phyloP scores from a whole-genome alignment of 2,329 filamentous ascomycete genomes.

The Cryphonectria parasitica region DNA sequence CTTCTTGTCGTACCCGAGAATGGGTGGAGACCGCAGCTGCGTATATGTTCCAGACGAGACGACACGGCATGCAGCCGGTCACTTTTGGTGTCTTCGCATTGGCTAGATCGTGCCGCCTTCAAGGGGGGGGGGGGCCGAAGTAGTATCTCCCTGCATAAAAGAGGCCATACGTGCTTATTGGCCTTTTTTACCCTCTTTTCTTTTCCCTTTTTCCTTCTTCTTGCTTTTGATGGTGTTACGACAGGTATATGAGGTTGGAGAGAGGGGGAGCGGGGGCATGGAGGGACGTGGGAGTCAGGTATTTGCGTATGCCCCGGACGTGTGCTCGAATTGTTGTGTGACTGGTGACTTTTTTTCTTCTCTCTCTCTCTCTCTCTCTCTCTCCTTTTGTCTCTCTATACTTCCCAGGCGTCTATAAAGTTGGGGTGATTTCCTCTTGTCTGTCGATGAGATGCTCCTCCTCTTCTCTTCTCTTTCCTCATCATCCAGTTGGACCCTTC shows the following conservation, averaged over 20 bases:
- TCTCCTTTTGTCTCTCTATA: background rate
- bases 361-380: background rate
- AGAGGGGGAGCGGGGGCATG: too few species aligned
- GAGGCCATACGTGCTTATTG: slow-evolving; percentile 10
- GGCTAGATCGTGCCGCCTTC: background rate
- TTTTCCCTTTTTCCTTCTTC: background rate
- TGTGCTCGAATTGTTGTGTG: background rate
- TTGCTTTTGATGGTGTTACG: background rate
- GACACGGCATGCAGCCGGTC: background rate
- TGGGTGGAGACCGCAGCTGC: background rate
- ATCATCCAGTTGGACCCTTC: background rate
- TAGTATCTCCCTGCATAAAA: slow-evolving; percentile 8
- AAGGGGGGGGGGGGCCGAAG: slow-evolving; percentile 1
- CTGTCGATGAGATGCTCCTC: background rate
- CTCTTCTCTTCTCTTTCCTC: background rate
- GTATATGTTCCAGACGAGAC: background rate
- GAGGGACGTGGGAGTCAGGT: background rate
- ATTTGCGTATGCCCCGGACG: background rate
- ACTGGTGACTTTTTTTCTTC: background rate
- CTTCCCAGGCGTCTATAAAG: slow-evolving; percentile 17
- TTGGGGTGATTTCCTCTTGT: background rate
- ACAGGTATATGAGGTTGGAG: background rate
- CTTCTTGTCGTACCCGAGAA: background rate
- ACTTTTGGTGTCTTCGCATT: slow-evolving; percentile 15
- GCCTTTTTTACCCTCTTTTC: background rate